Conservation (phyloP, 1,284 basidiomycete species). For the Stereum hirsutum region DNA sequence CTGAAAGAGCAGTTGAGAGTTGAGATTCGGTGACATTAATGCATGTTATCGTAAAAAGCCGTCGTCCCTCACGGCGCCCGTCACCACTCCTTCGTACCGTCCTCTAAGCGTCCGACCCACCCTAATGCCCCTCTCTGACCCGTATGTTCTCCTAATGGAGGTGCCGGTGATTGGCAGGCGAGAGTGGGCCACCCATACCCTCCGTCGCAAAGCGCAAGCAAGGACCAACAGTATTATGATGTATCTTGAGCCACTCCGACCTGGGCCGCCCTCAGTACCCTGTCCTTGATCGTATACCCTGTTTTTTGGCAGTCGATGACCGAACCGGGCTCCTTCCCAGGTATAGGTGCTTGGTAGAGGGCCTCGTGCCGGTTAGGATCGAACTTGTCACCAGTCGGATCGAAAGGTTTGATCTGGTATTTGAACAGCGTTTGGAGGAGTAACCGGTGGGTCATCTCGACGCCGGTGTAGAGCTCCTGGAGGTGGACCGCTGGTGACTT, state of each 20-base stretch:
- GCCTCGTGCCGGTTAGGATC: constrained; percentile 96
- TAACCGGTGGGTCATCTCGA: constrained; percentile 87
- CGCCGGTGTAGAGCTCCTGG: constrained; percentile 73
- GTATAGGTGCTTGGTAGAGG: constrained; percentile 88
- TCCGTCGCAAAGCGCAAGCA: too few species aligned
- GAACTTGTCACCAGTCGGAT: constrained; percentile 88
- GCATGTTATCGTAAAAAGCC: constrained; percentile 11
- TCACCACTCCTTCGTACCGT: constrained; percentile 4
- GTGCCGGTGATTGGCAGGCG: too few species aligned
- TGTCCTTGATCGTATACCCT: constrained; percentile 89
- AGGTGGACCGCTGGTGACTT: constrained; percentile 57
- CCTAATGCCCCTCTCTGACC: constrained; percentile 5
- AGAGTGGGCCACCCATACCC: too few species aligned
- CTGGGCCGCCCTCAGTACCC: constrained; percentile 90
- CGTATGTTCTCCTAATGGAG: too few species aligned
- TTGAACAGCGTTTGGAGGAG: constrained; percentile 87
- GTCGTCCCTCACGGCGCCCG: not conserved
- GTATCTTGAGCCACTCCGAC: constrained; percentile 87
- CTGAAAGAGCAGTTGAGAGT: constrained; percentile 58
- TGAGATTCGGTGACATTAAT: constrained; percentile 62
- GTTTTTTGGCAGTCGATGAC: constrained; percentile 89
- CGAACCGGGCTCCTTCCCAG: constrained; percentile 81
- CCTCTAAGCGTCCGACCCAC: constrained; percentile 5
- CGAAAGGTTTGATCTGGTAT: constrained; percentile 87
- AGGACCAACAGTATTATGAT: constrained; percentile 27